phyloP scores from a whole-genome alignment of 208 protist genomes.

The Vickermania spadyakhi region DNA sequence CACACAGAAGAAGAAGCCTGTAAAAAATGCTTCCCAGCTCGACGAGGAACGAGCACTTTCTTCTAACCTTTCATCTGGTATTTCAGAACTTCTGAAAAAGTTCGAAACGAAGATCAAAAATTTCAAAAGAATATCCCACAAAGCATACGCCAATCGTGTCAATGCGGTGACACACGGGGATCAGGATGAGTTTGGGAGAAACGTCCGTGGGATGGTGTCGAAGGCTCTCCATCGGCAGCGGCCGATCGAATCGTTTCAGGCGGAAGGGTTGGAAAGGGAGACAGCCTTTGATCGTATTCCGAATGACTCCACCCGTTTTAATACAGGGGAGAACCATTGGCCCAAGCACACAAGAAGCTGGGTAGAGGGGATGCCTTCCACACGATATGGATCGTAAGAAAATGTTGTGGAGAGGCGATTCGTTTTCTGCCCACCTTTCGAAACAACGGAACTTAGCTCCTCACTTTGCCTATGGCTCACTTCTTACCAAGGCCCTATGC shows the following conservation, averaged over 20 bases:
- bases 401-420: no score
- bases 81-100: constrained; percentile 34
- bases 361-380: constrained; percentile 47
- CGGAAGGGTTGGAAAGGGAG: constrained; percentile 75
- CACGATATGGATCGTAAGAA: constrained; percentile 20
- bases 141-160: constrained; percentile 77
- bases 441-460: no score
- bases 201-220: constrained; percentile 48
- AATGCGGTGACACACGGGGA: constrained; percentile 82
- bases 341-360: constrained; percentile 31
- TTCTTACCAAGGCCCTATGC: no score
- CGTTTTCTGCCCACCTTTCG: no score
- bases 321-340: constrained; percentile 35
- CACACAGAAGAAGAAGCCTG: constrained; percentile 36
- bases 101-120: constrained; percentile 43
- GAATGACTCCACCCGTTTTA: constrained; percentile 22
- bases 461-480: no score
- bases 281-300: constrained; percentile 56
- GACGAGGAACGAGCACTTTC: constrained; percentile 44
- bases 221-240: constrained; percentile 35
- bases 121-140: constrained; percentile 71
- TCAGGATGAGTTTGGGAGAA: constrained; percentile 76
- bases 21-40: constrained; percentile 53
- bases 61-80: constrained; percentile 20
- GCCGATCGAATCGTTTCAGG: constrained; percentile 49